Conservation (phyloP, 163 green algal species). For the Scenedesmus sp. region DNA sequence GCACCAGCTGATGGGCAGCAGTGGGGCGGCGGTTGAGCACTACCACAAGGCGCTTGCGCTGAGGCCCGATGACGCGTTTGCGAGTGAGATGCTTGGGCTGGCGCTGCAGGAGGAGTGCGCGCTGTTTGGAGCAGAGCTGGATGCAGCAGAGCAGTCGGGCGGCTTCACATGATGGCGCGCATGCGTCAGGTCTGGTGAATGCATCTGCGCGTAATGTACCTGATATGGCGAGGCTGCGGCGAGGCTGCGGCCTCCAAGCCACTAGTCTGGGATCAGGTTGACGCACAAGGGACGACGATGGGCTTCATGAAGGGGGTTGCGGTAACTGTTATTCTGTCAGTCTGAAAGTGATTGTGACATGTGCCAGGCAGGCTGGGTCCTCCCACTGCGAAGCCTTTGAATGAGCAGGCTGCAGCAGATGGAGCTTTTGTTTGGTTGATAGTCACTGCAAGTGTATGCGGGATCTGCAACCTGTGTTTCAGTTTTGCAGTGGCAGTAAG, state of each 20-base stretch:
- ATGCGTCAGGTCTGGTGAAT: too few relatives aligned
- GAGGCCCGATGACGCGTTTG: constrained; percentile 87
- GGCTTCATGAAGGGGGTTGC: too few relatives aligned
- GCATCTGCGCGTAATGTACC: background rate
- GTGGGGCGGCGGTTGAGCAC: constrained; percentile 79
- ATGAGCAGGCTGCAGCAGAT: background rate
- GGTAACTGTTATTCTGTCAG: background rate
- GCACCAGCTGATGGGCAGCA: constrained; percentile 82
- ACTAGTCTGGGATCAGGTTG: background rate
- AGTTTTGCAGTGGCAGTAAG: background rate
- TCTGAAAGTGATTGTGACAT: background rate
- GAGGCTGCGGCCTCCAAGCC: background rate
- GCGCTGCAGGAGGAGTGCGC: constrained; percentile 81
- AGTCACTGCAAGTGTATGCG: background rate
- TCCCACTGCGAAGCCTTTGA: background rate
- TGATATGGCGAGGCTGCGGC: too few relatives aligned
- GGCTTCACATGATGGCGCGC: background rate
- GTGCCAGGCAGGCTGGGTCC: too few relatives aligned
- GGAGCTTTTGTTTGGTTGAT: background rate
- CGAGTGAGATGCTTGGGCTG: constrained; percentile 86
- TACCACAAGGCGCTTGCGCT: constrained; percentile 94
- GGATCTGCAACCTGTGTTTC: background rate
- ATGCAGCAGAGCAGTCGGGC: background rate
- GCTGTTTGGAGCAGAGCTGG: constrained; percentile 11
- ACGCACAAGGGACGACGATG: background rate